Conservation (phyloP, 2,329 filamentous ascomycete species). For the Ilyonectria destructans region DNA sequence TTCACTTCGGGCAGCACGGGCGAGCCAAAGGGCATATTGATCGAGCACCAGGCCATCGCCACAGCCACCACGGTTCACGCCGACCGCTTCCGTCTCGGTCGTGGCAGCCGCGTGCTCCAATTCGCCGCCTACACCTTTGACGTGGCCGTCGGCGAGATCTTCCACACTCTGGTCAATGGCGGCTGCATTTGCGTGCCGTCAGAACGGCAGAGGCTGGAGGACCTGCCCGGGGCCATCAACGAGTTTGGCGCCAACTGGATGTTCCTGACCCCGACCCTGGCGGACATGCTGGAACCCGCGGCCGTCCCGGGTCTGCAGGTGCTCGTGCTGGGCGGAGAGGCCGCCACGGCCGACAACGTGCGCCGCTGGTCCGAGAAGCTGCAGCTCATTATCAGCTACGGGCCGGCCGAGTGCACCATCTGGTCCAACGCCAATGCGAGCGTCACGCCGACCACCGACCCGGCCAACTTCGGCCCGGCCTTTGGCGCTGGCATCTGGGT, state of each 20-base stretch:
- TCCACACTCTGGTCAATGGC: constrained; percentile 24
- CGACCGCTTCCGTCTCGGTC: background rate
- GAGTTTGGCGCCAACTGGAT: constrained; percentile 25
- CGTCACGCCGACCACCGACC: background rate
- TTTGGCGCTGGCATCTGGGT: constrained; percentile 59
- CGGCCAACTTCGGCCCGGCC: constrained; percentile 57
- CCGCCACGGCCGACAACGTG: background rate
- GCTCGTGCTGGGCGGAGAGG: constrained; percentile 17
- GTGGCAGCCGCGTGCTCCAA: constrained; percentile 27
- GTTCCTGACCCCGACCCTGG: constrained; percentile 29
- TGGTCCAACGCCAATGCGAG: constrained; percentile 2
- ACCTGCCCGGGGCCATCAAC: constrained; percentile 31
- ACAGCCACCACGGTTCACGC: constrained; percentile 13
- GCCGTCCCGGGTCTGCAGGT: constrained; percentile 9
- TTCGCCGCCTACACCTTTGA: constrained; percentile 41
- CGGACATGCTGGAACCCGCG: constrained; percentile 17
- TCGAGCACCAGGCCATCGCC: constrained; percentile 51
- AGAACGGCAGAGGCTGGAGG: constrained; percentile 23
- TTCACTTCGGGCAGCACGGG: constrained; percentile 73
- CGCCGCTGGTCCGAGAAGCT: constrained; percentile 34
- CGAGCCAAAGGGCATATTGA: constrained; percentile 68
- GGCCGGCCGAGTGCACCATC: constrained; percentile 35
- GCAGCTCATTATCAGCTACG: constrained; percentile 35
- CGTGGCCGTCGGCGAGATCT: constrained; percentile 20
- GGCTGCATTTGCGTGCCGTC: constrained; percentile 33